A percentile compares a stretch with the other conserved stretches of the same genome.
These are phyloP conservation scores for Abrus precatorius DNA, from an alignment of 306 rosid species.

Conservation along the genomic window DNA sequence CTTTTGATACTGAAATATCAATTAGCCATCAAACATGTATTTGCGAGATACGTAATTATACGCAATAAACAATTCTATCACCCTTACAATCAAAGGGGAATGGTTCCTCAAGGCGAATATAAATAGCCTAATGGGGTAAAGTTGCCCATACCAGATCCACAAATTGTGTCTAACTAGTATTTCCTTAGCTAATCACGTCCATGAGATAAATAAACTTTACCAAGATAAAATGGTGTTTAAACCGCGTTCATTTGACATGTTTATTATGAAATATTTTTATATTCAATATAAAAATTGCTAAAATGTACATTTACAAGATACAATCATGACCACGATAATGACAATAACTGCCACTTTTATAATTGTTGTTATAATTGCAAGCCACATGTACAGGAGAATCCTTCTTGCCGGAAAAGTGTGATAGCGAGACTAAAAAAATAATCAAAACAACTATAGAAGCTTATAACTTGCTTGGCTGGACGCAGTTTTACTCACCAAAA, in stretches of 20 bases:
- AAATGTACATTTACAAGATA: constrained; percentile 12
- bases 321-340: constrained; percentile 53
- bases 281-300: neutral
- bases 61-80: neutral
- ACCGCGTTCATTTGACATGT: constrained; percentile 41
- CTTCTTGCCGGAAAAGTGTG: constrained; percentile 43
- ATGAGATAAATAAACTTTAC: constrained; percentile 34
- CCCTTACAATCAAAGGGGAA: constrained; percentile 4
- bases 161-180: neutral
- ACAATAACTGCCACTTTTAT: constrained; percentile 49
- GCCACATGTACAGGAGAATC: constrained; percentile 45
- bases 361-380: constrained; percentile 39
- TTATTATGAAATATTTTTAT: constrained; percentile 18
- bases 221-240: constrained; percentile 45
- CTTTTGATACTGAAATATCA: neutral
- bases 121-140: neutral
- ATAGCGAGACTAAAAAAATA: constrained; percentile 28
- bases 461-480: constrained; percentile 25
- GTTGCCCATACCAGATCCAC: constrained; percentile 9
- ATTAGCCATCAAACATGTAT: constrained; percentile 3
- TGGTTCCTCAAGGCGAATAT: constrained; percentile 19
- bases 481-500: neutral
- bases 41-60: constrained; percentile 31
- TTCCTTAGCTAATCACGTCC: constrained; percentile 13
- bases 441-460: neutral